These are phyloP conservation scores for Pluteus cervinus DNA, from an alignment of 768 basidiomycete species.

Conservation along the genomic window DNA sequence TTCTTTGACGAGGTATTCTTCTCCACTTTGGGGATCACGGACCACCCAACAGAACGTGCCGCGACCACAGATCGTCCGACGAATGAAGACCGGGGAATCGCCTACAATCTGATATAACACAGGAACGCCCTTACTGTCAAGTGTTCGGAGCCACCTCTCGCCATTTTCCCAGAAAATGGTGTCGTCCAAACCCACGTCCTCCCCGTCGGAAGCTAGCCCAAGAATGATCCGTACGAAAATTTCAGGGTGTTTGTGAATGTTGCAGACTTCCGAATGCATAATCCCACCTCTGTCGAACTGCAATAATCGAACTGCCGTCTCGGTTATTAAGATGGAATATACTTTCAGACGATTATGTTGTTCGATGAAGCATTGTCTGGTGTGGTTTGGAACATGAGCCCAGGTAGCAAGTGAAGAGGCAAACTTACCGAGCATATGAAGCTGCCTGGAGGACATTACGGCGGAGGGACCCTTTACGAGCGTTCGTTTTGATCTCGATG, in stretches of 20 bases:
- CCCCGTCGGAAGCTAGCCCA: constrained; percentile 11
- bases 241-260: constrained; percentile 12
- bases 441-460: too few relatives aligned
- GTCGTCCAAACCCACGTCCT: constrained; percentile 15
- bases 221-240: constrained; percentile 16
- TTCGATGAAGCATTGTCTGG: constrained; percentile 13
- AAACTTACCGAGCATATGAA: too few relatives aligned
- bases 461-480: too few relatives aligned
- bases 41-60: constrained; percentile 17
- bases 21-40: neutral
- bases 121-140: neutral
- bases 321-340: constrained; percentile 12
- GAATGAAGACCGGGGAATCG: constrained; percentile 6
- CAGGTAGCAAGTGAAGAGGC: too few relatives aligned
- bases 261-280: constrained; percentile 5
- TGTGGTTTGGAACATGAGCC: too few relatives aligned
- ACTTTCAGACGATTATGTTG: constrained; percentile 16
- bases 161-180: constrained; percentile 13
- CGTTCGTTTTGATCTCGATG: too few relatives aligned
- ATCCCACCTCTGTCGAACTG: constrained; percentile 16
- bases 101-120: constrained; percentile 3
- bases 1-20: constrained; percentile 15
- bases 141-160: constrained; percentile 4
- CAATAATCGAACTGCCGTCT: constrained; percentile 6
- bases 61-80: constrained; percentile 13